These are phyloP conservation scores for Auxenochlorella pyrenoidosa DNA, from an alignment of 139 green algal genomes.

Conservation along the genomic window DNA sequence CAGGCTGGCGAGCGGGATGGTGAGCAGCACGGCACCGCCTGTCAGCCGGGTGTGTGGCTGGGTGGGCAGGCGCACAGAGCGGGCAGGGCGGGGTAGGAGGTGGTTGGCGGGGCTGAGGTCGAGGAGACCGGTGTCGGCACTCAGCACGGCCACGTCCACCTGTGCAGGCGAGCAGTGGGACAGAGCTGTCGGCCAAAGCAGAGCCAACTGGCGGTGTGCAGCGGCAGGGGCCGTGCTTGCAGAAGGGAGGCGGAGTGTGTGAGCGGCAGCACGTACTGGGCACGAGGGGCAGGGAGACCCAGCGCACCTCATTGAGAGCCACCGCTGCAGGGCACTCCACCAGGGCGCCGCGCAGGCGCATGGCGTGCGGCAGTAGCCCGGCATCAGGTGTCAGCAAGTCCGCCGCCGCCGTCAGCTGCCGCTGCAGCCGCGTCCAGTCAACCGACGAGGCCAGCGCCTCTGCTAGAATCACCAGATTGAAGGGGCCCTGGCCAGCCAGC, in stretches of 20 bases:
- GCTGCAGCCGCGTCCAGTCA: not conserved
- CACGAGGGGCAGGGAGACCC: not conserved
- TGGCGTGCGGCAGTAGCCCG: not conserved
- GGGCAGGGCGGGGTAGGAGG: not conserved
- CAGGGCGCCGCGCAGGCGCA: not conserved
- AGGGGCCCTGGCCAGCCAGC: not conserved
- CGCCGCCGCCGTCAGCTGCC: not conserved
- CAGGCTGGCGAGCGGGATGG: not conserved
- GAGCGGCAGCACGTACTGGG: not conserved
- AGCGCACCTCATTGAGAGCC: slow-evolving; percentile 3
- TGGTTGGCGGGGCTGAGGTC: not conserved
- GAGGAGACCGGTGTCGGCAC: not conserved
- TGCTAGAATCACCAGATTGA: not conserved
- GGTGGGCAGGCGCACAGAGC: not conserved
- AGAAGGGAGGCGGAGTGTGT: not conserved
- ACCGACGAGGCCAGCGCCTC: slow-evolving; percentile 23
- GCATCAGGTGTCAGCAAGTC: not conserved
- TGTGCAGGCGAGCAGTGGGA: not conserved
- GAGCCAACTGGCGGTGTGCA: not conserved
- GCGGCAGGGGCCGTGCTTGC: not conserved
- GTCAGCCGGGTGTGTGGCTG: not conserved
- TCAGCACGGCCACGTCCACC: not conserved
- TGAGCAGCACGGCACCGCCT: not conserved
- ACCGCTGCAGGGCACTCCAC: slow-evolving; percentile 5
- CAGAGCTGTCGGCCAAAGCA: not conserved